Conservation (phyloP, 179 eudicot species). For the Spergularia azorica region DNA sequence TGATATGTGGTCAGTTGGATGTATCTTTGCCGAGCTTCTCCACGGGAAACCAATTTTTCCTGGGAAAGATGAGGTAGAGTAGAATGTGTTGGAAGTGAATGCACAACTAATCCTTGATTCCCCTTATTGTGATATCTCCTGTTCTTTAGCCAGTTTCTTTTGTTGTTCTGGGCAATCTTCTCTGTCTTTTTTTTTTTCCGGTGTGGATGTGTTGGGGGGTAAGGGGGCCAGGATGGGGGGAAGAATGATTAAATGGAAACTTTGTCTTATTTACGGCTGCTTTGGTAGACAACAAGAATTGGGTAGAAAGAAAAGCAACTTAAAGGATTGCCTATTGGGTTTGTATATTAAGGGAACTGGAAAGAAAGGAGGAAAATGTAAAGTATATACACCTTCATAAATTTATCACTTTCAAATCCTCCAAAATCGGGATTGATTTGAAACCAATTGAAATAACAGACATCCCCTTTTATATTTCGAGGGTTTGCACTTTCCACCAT, state of each 20-base stretch:
- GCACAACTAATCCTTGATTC: background rate
- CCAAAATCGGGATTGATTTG: no score
- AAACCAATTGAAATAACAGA: no score
- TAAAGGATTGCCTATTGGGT: no score
- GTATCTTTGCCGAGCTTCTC: conserved; percentile 58
- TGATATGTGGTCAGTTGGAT: conserved; percentile 66
- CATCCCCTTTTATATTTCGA: no score
- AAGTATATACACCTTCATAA: no score
- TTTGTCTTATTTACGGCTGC: background rate
- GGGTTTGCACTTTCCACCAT: no score
- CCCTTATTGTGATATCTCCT: background rate
- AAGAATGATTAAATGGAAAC: background rate
- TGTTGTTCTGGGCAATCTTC: background rate
- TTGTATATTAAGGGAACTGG: no score
- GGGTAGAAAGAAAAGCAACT: no score
- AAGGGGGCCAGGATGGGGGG: background rate
- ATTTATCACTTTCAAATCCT: no score
- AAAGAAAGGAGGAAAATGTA: no score
- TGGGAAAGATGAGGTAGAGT: conserved; percentile 52
- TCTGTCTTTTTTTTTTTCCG: background rate
- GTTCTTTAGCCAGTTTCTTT: background rate
- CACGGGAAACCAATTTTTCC: conserved; percentile 49
- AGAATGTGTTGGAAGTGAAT: background rate
- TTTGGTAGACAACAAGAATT: no score
- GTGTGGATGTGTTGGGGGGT: background rate